A percentile compares a stretch with the other conserved stretches of the same genome.
These are phyloP conservation scores for Dorcoceras hygrometricum DNA, from an alignment of 257 asterid species.

Conservation along the genomic window DNA sequence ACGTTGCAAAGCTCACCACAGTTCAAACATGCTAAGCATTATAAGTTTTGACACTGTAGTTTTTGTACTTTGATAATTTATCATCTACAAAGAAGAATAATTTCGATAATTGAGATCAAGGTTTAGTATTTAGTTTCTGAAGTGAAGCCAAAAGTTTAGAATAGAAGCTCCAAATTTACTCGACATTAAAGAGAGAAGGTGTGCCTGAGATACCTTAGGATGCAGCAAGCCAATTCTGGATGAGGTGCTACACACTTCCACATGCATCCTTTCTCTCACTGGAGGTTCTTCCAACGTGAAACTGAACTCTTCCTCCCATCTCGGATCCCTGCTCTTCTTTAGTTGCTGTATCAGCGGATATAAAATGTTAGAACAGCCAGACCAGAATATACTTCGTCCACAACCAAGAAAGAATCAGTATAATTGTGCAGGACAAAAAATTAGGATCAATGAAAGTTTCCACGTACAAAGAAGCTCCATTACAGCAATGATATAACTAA, in stretches of 20 bases:
- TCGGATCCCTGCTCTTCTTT: conserved; percentile 95
- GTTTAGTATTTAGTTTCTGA: background rate
- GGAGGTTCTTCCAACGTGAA: conserved; percentile 89
- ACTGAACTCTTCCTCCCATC: conserved; percentile 89
- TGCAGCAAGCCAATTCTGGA: conserved; percentile 83
- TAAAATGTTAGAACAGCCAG: conserved; percentile 12
- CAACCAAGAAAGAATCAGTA: background rate
- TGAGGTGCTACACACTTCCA: conserved; percentile 83
- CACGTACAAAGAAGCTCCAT: background rate
- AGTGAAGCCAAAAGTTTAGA: background rate
- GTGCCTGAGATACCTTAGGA: conserved; percentile 64
- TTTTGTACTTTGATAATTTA: no score
- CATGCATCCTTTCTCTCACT: conserved; percentile 62
- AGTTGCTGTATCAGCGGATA: conserved; percentile 55
- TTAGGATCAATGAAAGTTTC: background rate
- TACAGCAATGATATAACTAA: background rate
- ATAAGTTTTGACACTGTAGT: background rate
- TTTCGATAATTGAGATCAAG: background rate
- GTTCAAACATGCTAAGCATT: background rate
- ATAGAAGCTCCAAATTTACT: conserved; percentile 1
- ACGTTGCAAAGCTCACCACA: background rate
- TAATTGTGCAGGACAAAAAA: background rate
- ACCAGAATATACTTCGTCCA: background rate
- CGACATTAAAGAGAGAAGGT: conserved; percentile 14
- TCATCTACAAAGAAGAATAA: background rate